Evolutionary conservation across 768 basidiomycete genomes (phyloP).

Genomic region (Mycena amicta): DNA sequence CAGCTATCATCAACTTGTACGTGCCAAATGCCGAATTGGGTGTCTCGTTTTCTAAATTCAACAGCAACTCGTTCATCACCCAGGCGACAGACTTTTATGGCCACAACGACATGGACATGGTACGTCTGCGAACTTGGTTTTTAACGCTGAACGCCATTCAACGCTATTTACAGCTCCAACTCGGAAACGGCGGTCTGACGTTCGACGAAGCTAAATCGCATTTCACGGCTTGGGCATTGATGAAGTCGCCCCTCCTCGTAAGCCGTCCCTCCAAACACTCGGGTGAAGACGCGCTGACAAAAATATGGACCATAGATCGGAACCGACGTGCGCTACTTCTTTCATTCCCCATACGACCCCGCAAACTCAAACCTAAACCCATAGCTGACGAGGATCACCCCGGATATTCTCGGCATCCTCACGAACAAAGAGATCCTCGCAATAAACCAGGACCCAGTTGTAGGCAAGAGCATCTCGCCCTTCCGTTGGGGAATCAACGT

Average conservation of each 20-base stretch:
- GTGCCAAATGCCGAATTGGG: no score
- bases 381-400: slow-evolving; percentile 53
- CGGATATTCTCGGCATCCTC: slow-evolving; percentile 56
- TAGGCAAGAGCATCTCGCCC: slow-evolving; percentile 63
- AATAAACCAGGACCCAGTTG: slow-evolving; percentile 67
- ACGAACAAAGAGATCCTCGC: slow-evolving; percentile 67
- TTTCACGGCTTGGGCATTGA: slow-evolving; percentile 73
- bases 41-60: no score
- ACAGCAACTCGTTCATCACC: slow-evolving; percentile 67
- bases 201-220: slow-evolving; percentile 69
- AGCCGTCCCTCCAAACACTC: background rate
- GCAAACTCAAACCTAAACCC: background rate
- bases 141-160: background rate
- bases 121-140: no score
- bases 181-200: slow-evolving; percentile 66
- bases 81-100: slow-evolving; percentile 67
- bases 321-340: slow-evolving; percentile 45
- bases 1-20: slow-evolving; percentile 62
- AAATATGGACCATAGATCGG: slow-evolving; percentile 40
- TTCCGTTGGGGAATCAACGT: slow-evolving; percentile 74
- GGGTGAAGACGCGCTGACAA: background rate
- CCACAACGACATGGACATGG: slow-evolving; percentile 71
- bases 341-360: background rate
- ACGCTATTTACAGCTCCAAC: slow-evolving; percentile 45
- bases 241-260: slow-evolving; percentile 64